Evolutionary conservation across 805 yeast species (phyloP), one percentile per base, ranked within the genome.

Genomic region (Blastobotrys peoriensis): DNA sequence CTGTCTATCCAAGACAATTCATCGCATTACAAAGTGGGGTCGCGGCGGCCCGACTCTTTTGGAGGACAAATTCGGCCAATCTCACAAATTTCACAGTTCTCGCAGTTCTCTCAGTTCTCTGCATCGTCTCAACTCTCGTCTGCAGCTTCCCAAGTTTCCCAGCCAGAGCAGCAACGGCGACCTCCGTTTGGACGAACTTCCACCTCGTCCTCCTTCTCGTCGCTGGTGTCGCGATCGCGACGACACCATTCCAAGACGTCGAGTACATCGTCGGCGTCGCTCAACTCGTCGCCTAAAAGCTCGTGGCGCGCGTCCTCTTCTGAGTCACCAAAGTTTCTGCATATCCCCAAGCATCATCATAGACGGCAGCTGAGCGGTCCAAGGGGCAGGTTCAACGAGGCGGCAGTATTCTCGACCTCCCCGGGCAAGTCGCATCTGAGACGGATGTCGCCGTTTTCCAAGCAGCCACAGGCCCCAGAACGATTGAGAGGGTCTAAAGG

Each of bases 21-120:
- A 8, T 25, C 30, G 8, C 30, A 25, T 8, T 25, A 25, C 30
- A 25, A 25, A 13, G 30, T 25, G 30, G 30, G 30, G 8, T 25
- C 30, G 8, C 30, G 30, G 13, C 30, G 10, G 8, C 13, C 30
- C 8, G 30, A 25, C 27, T 17, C 34, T 6, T 16, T 28, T 4
- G 10, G 25, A 5, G 18, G 27, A 9, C 43, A 38, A 17, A 45
- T 65, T 22, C 61, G 82, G 40, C 81, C 81, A 3, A 66, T 68
- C 0, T 78, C 83, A 1, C 67, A 70, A 33, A 57, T 76, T 1
- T 78, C 83, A 0, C 72, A 75, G 18, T 69, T 70, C 43, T 74
- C 79, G 0, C 58, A 68, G 2, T 63, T 71, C n/a, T 73, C 78
- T 0, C 68, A 70, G 44, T 68, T 72, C 35, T 75, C 81, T 0